Conservation (phyloP, 1,139 yeast genomes). For the Yamadazyma membranifaciens region DNA sequence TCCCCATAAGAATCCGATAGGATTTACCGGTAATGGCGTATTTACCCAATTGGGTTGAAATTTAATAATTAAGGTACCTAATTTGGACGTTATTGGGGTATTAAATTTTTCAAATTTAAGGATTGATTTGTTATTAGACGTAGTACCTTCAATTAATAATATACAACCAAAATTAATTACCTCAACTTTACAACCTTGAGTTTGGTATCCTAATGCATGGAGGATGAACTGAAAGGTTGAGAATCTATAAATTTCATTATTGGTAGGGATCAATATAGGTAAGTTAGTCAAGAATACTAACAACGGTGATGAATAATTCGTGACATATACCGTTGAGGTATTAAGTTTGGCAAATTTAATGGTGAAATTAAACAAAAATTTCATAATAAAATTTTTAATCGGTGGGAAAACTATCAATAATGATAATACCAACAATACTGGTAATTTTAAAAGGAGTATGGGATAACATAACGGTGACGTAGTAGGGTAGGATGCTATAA, state of each 20-base stretch:
- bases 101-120: conserved; percentile 41
- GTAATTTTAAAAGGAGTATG: conserved; percentile 25
- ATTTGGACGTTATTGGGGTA: conserved; percentile 16
- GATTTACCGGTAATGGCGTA: conserved; percentile 30
- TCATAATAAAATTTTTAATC: conserved; percentile 20
- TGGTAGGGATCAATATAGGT: conserved; percentile 44
- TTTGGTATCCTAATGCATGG: conserved; percentile 26
- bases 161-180: conserved; percentile 36
- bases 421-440: conserved; percentile 23
- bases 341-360: conserved; percentile 5
- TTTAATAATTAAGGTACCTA: conserved; percentile 47
- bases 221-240: conserved; percentile 34
- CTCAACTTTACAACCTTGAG: conserved; percentile 17
- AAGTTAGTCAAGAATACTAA: conserved; percentile 28
- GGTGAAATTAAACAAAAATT: conserved; percentile 25
- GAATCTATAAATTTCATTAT: conserved; percentile 36
- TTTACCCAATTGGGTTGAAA: conserved; percentile 34
- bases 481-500: conserved; percentile 31
- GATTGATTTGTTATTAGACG: conserved; percentile 63
- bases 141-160: conserved; percentile 65
- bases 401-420: conserved; percentile 10
- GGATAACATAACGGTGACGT: conserved; percentile 4
- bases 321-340: conserved; percentile 43
- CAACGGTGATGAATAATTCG: conserved; percentile 57
- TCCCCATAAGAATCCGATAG: conserved; percentile 22